These are phyloP conservation scores for Blastocystis sp. DNA, from an alignment of 352 stramenopile species.

Conservation along the genomic window DNA sequence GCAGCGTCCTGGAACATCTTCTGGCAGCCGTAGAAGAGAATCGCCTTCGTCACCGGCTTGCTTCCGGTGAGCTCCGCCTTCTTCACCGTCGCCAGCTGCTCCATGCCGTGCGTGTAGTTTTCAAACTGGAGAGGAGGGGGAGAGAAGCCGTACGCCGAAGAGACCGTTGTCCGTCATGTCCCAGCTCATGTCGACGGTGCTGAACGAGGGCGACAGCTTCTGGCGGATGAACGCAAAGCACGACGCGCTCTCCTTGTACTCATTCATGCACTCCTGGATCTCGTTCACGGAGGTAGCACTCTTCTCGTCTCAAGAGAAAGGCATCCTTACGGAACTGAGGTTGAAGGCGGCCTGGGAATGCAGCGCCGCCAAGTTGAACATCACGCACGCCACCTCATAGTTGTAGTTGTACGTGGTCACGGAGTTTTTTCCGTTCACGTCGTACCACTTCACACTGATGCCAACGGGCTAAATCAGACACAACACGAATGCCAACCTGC, in stretches of 20 bases:
- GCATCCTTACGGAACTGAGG: background rate
- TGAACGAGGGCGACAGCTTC: background rate
- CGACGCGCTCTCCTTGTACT: background rate
- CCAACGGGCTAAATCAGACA: background rate
- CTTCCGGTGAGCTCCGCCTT: slow-evolving; percentile 3
- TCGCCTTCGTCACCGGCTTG: background rate
- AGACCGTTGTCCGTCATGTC: background rate
- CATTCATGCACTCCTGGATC: background rate
- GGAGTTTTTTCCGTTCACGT: background rate
- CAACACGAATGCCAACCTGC: background rate
- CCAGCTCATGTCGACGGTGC: background rate
- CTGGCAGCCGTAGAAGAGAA: background rate
- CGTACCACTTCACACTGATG: background rate
- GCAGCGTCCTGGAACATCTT: slow-evolving; percentile 11
- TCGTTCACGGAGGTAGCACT: background rate
- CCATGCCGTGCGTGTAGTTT: background rate
- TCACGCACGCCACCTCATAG: background rate
- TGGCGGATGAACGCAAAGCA: slow-evolving; percentile 1
- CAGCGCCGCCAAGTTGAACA: background rate
- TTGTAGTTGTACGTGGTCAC: background rate
- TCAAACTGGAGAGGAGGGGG: background rate
- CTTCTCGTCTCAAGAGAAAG: background rate
- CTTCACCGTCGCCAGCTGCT: background rate
- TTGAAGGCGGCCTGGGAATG: background rate
- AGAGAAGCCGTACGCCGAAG: background rate